phyloP scores from a whole-genome alignment of 2,329 filamentous ascomycete genomes.

The Aspergillus puulaauensis region DNA sequence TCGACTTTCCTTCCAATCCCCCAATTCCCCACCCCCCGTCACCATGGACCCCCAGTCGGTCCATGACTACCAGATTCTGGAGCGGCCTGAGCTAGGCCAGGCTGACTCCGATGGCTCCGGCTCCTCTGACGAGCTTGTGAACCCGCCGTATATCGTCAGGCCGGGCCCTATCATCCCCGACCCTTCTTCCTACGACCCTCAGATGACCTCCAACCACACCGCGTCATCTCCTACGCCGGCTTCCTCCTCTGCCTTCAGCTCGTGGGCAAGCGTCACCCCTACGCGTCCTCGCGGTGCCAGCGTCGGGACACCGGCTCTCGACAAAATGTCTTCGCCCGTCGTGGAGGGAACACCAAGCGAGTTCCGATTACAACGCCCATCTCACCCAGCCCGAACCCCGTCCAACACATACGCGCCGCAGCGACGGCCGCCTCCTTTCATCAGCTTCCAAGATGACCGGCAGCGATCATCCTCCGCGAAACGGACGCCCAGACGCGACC shows the following conservation, averaged over 20 bases:
- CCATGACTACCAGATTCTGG: slow-evolving; percentile 37
- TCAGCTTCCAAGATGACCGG: slow-evolving; percentile 47
- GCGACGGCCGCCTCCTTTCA: slow-evolving; percentile 55
- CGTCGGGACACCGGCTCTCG: slow-evolving; percentile 44
- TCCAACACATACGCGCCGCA: slow-evolving; percentile 74
- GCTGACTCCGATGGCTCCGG: slow-evolving; percentile 43
- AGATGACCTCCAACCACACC: slow-evolving; percentile 31
- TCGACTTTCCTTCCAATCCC: neutral
- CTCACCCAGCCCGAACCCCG: slow-evolving; percentile 68
- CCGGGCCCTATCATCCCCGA: slow-evolving; percentile 32
- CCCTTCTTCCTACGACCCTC: slow-evolving; percentile 29
- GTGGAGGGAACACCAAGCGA: slow-evolving; percentile 34
- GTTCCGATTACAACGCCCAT: slow-evolving; percentile 62
- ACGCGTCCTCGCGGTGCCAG: slow-evolving; percentile 46
- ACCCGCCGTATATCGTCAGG: slow-evolving; percentile 34
- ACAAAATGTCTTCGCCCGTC: slow-evolving; percentile 23
- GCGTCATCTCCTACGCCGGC: slow-evolving; percentile 33
- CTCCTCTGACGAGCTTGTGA: slow-evolving; percentile 42
- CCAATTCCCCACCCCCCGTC: neutral
- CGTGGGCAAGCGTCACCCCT: slow-evolving; percentile 37
- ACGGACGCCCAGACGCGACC: slow-evolving; percentile 58
- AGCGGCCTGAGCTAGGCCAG: slow-evolving; percentile 41
- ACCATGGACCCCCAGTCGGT: slow-evolving; percentile 23
- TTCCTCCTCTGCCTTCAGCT: slow-evolving; percentile 28
- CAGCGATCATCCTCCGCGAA: slow-evolving; percentile 59